These are phyloP conservation scores for Schizophyllum commune DNA, from an alignment of 1,284 basidiomycete genomes.

Conservation along the genomic window DNA sequence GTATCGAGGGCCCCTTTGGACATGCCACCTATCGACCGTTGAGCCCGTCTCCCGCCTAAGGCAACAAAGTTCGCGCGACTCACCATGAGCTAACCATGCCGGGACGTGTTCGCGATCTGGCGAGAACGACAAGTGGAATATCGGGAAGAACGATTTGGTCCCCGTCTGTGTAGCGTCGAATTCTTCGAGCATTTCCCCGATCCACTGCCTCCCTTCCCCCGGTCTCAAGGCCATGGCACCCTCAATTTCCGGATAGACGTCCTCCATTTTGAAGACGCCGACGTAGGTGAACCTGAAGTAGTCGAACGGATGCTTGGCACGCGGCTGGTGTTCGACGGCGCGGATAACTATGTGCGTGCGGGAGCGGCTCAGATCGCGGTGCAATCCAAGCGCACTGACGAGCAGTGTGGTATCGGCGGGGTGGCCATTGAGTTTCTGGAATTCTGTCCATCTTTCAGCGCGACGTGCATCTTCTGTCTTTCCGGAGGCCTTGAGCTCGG, in stretches of 20 bases:
- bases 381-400: constrained; percentile 5
- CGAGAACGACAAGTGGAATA: constrained; percentile 4
- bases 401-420: not conserved
- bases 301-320: constrained; percentile 4
- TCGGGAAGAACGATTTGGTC: not conserved
- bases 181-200: constrained; percentile 2
- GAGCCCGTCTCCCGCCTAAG: not conserved
- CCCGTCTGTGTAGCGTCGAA: not conserved
- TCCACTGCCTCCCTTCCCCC: constrained; percentile 6
- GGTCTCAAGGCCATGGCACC: not conserved
- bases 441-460: not conserved
- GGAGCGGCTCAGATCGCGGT: constrained; percentile 1
- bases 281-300: constrained; percentile 5
- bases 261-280: constrained; percentile 6
- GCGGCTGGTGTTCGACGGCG: constrained; percentile 5
- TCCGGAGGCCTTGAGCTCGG: not conserved
- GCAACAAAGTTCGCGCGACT: not conserved
- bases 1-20: not conserved
- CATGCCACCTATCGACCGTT: not conserved
- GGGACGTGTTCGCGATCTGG: not conserved
- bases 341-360: constrained; percentile 7
- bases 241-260: constrained; percentile 7
- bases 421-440: not conserved
- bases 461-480: not conserved
- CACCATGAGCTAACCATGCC: not conserved